Percentiles rank a stretch among this genome's conserved stretches.
These are phyloP conservation scores for Hyaloraphidium curvatum DNA, from an alignment of 192 early-diverging fungal genomes.

Conservation along the genomic window DNA sequence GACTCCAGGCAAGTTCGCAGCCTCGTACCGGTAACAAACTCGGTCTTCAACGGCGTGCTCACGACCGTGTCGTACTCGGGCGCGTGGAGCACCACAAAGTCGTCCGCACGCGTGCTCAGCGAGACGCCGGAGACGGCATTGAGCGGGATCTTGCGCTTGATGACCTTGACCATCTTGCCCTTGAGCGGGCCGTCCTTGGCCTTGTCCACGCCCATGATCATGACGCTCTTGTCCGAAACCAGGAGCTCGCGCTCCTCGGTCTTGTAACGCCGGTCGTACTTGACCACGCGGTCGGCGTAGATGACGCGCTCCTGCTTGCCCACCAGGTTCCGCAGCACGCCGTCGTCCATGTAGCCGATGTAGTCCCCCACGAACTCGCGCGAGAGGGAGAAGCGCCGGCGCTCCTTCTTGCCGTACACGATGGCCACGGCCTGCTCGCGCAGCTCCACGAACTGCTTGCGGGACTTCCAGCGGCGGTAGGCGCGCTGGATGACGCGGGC, in stretches of 20 bases:
- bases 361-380: slow-evolving; percentile 86
- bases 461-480: slow-evolving; percentile 59
- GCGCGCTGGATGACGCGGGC: slow-evolving; percentile 54
- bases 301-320: slow-evolving; percentile 33
- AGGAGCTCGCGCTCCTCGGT: slow-evolving; percentile 19
- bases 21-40: slow-evolving; percentile 33
- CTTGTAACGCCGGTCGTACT: slow-evolving; percentile 26
- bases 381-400: slow-evolving; percentile 72
- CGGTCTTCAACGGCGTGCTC: slow-evolving; percentile 36
- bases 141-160: slow-evolving; percentile 29
- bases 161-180: slow-evolving; percentile 33
- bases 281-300: slow-evolving; percentile 25
- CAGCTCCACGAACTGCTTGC: slow-evolving; percentile 73
- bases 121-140: slow-evolving; percentile 17
- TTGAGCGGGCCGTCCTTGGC: slow-evolving; percentile 36
- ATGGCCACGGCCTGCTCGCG: slow-evolving; percentile 86
- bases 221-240: slow-evolving; percentile 22
- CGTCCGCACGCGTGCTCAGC: slow-evolving; percentile 23
- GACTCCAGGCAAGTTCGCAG: not conserved
- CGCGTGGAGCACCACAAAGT: slow-evolving; percentile 33
- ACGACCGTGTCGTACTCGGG: slow-evolving; percentile 34
- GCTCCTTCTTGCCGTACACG: slow-evolving; percentile 73
- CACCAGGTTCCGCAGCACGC: slow-evolving; percentile 28
- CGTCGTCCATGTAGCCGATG: slow-evolving; percentile 35
- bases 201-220: slow-evolving; percentile 32